Evolutionary conservation across 2,329 filamentous ascomycete genomes (phyloP), one percentile per base, ranked within the genome.

Genomic region (Aspergillus spinulosporus): DNA sequence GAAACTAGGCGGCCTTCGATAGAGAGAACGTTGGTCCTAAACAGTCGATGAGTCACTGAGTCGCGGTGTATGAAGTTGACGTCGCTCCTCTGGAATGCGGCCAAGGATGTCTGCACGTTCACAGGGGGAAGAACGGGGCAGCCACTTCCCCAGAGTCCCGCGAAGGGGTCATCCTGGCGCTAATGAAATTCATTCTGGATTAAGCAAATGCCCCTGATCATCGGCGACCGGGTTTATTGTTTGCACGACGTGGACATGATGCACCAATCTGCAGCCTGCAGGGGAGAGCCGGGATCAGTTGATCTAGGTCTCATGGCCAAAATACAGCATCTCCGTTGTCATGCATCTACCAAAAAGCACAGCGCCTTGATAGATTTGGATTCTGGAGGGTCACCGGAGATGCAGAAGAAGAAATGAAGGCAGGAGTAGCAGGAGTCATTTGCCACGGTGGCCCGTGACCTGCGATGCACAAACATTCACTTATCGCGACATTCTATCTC

Each of bases 131-230:
- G 40, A 48, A 48, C 12, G 26, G 39, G 32, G 32, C 48, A 28
- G 29, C n/a, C 26, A 31, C 37, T 52, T 42, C 49, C 42, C 36
- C 43, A 45, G 31, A 2, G 37, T 11, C 40, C 21, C 40, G 14
- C 8, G 34, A 15, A 26, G 21, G 31, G 40, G 32, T 31, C 32
- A 39, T 45, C 11, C 12, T 39, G 26, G 37, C 31, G 52, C 36
- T 44, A 55, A 47, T 39, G 21, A 14, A 55, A 26, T 37, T 29
- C 40, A 50, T 55, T 11, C 21, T 39, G 32, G 26, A 29, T 40
- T 36, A 44, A 52, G 43, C 43, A 36, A 37, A 48, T 28, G n/a
- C 49, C 54, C 54, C 54, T 52, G 49, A 31, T 31, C 44, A 57
- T 57, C 54, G 37, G 36, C 8, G 29, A 31, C 28, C 47, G 36